Base-by-base conservation (phyloP, 345 rosid species). In the Aurinia saxatilis region DNA sequence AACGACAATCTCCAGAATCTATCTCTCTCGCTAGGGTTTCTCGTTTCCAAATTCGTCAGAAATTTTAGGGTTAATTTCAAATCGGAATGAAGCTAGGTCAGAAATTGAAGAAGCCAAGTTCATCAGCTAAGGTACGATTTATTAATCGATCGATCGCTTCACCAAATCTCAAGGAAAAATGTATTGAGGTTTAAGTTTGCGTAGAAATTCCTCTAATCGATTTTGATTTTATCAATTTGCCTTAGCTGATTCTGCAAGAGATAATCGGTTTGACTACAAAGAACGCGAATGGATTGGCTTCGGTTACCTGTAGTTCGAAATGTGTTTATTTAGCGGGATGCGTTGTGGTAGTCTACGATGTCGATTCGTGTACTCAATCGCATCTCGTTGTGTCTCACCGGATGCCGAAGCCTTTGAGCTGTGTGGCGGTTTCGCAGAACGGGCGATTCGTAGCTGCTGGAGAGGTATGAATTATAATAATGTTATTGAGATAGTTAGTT, bases 261-360 rank as follows among this genome's bases (percentile, higher is more conserved):
- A 71, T 83, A 3, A 78, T 86, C 61, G 97, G 97, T 30, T 72
- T 86, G 61, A 90, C 89, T 10, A 67, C 81, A 10, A 83, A 73
- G 69, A 83, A 79, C 15, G 75, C 82, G 46, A 90, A 79, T 13
- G 97, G 91, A 40, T 67, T 90, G 65, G 84, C 91, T 5, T 81
- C 88, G 1, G 79, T 38, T 49, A 51, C 73, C 5, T 73, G 70
- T 9, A 75, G 72, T 10, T 36, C 79, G 5, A 78, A 57, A 25
- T 84, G 83, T 46, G 87, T 71, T 41, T 90, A 90, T 65, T 64
- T 82, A 31, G 97, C 95, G 0, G 97, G 95, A 29, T 90, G 95
- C 25, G 95, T 81, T 35, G 87, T 72, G 73, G 95, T 86, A 65
- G 74, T 80, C 53, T 83, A 78, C 49, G 56, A 86, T 58, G 88